These are phyloP conservation scores for Xylaria nigripes DNA, from an alignment of 495 filamentous ascomycete species.

Conservation along the genomic window DNA sequence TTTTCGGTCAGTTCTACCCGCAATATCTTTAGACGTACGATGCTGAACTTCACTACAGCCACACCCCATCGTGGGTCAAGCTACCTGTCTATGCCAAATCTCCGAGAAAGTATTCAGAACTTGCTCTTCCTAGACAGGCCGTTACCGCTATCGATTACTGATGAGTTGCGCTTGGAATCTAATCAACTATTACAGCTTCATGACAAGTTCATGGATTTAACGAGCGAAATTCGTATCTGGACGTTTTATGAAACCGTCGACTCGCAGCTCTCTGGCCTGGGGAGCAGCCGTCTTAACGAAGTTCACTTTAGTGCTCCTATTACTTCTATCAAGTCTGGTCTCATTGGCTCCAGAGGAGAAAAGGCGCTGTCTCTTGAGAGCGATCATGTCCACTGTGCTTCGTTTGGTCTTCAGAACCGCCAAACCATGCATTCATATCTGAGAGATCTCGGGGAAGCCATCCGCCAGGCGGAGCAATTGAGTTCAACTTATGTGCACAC, in stretches of 20 bases:
- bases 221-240: conserved; percentile 58
- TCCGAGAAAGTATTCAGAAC: conserved; percentile 45
- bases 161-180: conserved; percentile 44
- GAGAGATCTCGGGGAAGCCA: conserved; percentile 37
- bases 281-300: conserved; percentile 20
- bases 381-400: conserved; percentile 49
- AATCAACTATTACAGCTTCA: conserved; percentile 41
- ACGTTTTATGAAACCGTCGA: conserved; percentile 59
- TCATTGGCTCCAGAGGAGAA: conserved; percentile 48
- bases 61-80: conserved; percentile 60
- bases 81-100: conserved; percentile 52
- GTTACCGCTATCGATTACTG: conserved; percentile 41
- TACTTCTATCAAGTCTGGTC: conserved; percentile 53
- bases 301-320: conserved; percentile 49
- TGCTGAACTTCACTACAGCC: conserved; percentile 25
- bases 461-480: conserved; percentile 35
- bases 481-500: conserved; percentile 33
- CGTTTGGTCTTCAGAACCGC: conserved; percentile 47
- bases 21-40: not conserved
- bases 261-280: conserved; percentile 44
- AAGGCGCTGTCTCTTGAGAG: conserved; percentile 49
- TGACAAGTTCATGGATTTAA: conserved; percentile 49
- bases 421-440: conserved; percentile 44
- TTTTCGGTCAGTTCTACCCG: conserved; percentile 38
- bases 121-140: conserved; percentile 48